These are phyloP conservation scores for Ceratorhiza oryzae-sativae DNA, from an alignment of 1,284 basidiomycete species.

Conservation along the genomic window DNA sequence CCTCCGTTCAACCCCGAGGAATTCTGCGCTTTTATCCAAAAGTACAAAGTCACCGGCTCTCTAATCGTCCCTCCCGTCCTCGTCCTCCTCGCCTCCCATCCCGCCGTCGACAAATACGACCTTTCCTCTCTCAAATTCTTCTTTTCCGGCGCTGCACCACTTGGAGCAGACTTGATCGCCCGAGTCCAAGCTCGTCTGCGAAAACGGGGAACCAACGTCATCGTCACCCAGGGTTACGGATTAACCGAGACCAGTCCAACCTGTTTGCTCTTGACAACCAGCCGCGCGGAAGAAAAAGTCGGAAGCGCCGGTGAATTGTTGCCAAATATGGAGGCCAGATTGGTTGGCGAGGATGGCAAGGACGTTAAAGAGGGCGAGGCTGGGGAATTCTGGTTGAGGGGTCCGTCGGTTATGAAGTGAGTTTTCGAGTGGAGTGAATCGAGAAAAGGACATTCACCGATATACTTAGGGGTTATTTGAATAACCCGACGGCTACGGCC, in stretches of 20 bases:
- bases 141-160: constrained; percentile 83
- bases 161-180: constrained; percentile 68
- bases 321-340: constrained; percentile 77
- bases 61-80: constrained; percentile 87
- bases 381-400: constrained; percentile 84
- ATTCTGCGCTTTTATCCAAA: constrained; percentile 71
- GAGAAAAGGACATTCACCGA: too few relatives aligned
- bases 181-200: constrained; percentile 56
- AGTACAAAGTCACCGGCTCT: constrained; percentile 66
- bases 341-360: constrained; percentile 67
- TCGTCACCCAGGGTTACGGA: constrained; percentile 66
- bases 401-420: constrained; percentile 81
- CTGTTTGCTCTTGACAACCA: constrained; percentile 8
- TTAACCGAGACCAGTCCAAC: constrained; percentile 68
- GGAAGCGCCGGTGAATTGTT: constrained; percentile 76
- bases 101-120: constrained; percentile 75
- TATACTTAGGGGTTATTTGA: constrained; percentile 56
- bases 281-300: constrained; percentile 51
- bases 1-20: constrained; percentile 74
- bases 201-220: constrained; percentile 50
- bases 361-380: constrained; percentile 59
- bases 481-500: constrained; percentile 70
- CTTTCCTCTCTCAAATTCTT: constrained; percentile 66
- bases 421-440: too few relatives aligned
- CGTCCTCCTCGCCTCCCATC: constrained; percentile 71